These are phyloP conservation scores for Oehlia diaphana DNA, from an alignment of 192 early-diverging fungal species.

Conservation along the genomic window DNA sequence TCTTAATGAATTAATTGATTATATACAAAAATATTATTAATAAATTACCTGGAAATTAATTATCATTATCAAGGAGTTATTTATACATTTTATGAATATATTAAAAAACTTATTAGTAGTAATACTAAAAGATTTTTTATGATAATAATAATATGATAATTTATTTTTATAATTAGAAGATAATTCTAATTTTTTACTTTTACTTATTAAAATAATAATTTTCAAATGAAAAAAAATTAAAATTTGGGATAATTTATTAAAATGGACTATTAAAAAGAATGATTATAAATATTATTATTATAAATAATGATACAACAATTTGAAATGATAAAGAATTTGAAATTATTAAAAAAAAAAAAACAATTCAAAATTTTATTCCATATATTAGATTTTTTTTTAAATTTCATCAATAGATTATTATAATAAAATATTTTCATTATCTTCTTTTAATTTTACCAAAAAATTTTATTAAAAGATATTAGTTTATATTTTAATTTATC, in stretches of 20 bases:
- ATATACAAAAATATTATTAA: conserved; percentile 13
- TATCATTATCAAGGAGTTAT: background rate
- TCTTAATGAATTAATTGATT: background rate
- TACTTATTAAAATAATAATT: conserved; percentile 12
- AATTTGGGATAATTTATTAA: conserved; percentile 18
- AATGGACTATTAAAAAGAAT: conserved; percentile 4
- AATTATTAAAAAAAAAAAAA: too few relatives aligned
- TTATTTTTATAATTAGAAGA: conserved; percentile 16
- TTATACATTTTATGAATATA: too few relatives aligned
- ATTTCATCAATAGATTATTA: conserved; percentile 17
- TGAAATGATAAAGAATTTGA: conserved; percentile 1
- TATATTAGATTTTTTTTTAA: conserved; percentile 19
- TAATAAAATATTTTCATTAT: conserved; percentile 6
- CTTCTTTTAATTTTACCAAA: background rate
- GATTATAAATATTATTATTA: too few relatives aligned
- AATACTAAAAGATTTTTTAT: background rate
- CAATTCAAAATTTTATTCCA: background rate
- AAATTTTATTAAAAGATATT: background rate
- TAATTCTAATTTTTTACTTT: background rate
- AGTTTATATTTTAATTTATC: background rate
- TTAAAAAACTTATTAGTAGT: background rate
- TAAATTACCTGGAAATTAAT: background rate
- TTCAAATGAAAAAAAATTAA: conserved; percentile 17
- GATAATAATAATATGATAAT: background rate
- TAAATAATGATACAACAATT: background rate